Base-by-base conservation (phyloP, 116 monocot genomes). In the Papilionanthe hybrid region DNA sequence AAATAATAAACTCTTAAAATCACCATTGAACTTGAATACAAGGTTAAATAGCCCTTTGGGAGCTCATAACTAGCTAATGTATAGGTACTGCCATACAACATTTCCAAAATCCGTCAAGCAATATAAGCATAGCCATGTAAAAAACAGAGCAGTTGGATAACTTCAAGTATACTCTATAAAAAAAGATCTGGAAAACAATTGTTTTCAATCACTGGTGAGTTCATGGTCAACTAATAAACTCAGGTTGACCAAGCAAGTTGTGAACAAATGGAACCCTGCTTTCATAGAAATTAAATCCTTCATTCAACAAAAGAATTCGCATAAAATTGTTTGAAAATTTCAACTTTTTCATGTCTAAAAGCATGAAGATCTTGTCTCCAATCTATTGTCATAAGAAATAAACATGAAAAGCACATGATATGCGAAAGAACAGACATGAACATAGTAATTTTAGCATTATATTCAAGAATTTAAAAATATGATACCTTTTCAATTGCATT, bases 401-500 rank as follows among this genome's bases (percentile, higher is more conserved):
- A 69, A 69, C 32, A 69, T 37, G 13, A 69, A 17, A 69, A 37
- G 37, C 29, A 30, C 25, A 65, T 27, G 7, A 2, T 65, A 65
- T 18, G n/a, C n/a, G 57, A 20, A 57, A 57, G 23, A 66, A 56
- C n/a, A 27, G 45, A 45, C 45, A 66, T n/a, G 9, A 66, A 28
- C 66, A n/a, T 66, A 66, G 12, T 10, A 23, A 66, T 1, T 69
- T 69, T 69, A 37, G 32, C 37, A 10, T 30, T 9, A 32, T 25
- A 15, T 17, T 30, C 37, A 15, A 32, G 32, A 5, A 37, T 5
- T 32, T 30, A 69, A 5, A 69, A 29, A 43, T 20, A 73, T 44
- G n/a, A 10, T 78, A 90, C 90, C 90, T 78, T 55, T 72, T 90
- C 87, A 60, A 90, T 79, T 43, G 78, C 79, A 83, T 72, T 71